Conservation (phyloP, 148 eudicot species). For the Hydrangea macrophylla region DNA sequence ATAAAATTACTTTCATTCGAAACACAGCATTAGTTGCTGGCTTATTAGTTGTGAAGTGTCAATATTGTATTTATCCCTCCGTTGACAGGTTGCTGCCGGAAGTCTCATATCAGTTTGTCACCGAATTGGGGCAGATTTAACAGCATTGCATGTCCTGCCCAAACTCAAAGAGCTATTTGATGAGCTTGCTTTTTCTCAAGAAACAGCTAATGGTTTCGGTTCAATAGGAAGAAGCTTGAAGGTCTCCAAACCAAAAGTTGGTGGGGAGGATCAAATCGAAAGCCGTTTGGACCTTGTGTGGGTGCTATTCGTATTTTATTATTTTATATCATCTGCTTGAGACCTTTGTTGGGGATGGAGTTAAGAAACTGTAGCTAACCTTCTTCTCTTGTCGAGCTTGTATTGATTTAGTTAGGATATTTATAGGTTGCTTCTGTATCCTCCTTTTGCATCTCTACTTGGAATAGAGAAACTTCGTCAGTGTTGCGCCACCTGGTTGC, state of each 20-base stretch:
- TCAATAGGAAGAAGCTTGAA: conserved; percentile 37
- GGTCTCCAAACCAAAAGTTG: conserved; percentile 28
- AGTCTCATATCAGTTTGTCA: conserved; percentile 73
- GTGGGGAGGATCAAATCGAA: conserved; percentile 43
- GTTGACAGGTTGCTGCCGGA: conserved; percentile 76
- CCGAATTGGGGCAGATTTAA: conserved; percentile 83
- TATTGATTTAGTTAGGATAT: conserved; percentile 19
- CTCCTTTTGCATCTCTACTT: conserved; percentile 88
- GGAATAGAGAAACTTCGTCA: conserved; percentile 96
- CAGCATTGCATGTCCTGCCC: conserved; percentile 80
- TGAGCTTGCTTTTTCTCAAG: conserved; percentile 90
- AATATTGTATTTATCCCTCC: not conserved
- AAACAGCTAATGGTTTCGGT: conserved; percentile 36
- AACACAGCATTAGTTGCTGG: not conserved
- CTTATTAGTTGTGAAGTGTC: not conserved
- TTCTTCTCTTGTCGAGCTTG: conserved; percentile 7
- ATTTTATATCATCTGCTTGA: conserved; percentile 11
- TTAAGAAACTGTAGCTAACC: conserved; percentile 4
- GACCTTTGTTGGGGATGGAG: not conserved
- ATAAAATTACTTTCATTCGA: too few relatives aligned
- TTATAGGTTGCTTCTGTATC: conserved; percentile 81
- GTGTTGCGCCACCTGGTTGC: conserved; percentile 94
- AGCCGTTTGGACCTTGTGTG: conserved; percentile 91
- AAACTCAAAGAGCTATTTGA: conserved; percentile 76
- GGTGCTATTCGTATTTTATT: conserved; percentile 32